Base-by-base conservation (phyloP, 2,329 filamentous ascomycete genomes). In the Hymenoscyphus infarciens region DNA sequence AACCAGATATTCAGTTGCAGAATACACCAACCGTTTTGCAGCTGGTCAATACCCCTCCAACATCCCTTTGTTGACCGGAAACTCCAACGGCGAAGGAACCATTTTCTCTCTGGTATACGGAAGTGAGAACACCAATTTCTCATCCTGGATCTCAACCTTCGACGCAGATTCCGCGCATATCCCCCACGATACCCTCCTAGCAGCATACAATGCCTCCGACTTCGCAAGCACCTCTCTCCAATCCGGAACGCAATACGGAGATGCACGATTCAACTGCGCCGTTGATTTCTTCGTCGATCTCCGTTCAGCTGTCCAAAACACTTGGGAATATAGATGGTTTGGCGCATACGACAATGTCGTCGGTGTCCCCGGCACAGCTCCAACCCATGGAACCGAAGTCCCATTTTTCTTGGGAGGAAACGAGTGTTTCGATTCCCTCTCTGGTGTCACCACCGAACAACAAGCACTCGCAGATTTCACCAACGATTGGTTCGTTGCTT, bases 331-430 rank as follows among this genome's bases (percentile, higher is more conserved):
- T 68, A 76, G 78, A 31, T 80, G 78, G 72, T 77, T 78, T 56
- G 77, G 75, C 33, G 69, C 73, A 11, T 79, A 79, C 57, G 70
- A 77, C 62, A 79, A 78, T 57, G 61, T 65, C n/a, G 74, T 76
- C 8, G 75, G 75, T 10, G 63, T 68, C n/a, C 72, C 74, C 10
- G 72, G 72, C 29, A 69, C 70, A 0, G 73, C 72, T n/a, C 74
- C 75, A 5, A 77, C 75, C 1, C 76, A 77, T 55, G 76, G 75
- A 25, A 75, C 74, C 10, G 75, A 80, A 63, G 76, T 80, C 0
- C 76, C 78, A n/a, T 80, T 79, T 70, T 80, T 79, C 70, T 73
- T 78, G 42, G 78, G 78, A 16, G 78, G 78, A 6, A 79, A 79
- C 35, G 77, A 78, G 63, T 78, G 75, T 63, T 80, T 80, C 60